Conservation (phyloP, 805 yeast genomes). For the Starmerella apis region DNA sequence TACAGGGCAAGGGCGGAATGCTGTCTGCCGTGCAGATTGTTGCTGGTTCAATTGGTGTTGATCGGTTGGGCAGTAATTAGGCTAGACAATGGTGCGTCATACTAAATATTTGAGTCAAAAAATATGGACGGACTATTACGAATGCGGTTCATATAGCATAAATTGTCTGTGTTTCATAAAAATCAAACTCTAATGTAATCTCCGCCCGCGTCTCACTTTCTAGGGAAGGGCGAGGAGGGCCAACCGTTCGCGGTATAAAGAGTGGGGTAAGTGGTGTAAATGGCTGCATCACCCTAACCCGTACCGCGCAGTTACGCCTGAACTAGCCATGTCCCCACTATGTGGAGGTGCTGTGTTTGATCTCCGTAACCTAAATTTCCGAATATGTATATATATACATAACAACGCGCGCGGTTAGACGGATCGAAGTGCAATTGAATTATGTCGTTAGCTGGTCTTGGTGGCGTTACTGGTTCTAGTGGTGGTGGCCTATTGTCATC, state of each 20-base stretch:
- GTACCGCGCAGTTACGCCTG: not conserved
- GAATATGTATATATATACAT: constrained; percentile 1
- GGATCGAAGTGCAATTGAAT: too few species aligned
- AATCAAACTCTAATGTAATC: not conserved
- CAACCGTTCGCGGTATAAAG: not conserved
- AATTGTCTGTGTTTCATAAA: not conserved
- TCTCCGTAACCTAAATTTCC: not conserved
- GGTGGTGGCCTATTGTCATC: constrained; percentile 15
- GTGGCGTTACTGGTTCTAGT: constrained; percentile 8
- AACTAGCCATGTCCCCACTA: not conserved
- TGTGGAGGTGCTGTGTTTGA: not conserved
- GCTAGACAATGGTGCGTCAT: not conserved
- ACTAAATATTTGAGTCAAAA: not conserved
- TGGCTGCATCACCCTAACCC: not conserved
- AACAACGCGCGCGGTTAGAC: too few species aligned
- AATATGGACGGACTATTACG: too few species aligned
- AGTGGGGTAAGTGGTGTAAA: constrained; percentile 5
- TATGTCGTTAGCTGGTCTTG: not conserved
- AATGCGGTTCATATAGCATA: too few species aligned
- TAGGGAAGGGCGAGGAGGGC: not conserved
- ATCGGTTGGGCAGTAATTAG: not conserved
- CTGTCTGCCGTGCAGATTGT: not conserved
- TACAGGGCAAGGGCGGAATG: not conserved
- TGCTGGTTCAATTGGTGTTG: not conserved
- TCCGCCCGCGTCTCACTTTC: not conserved